Evolutionary conservation across 306 rosid genomes (phyloP).

Genomic region (Oemleria cerasiformis): DNA sequence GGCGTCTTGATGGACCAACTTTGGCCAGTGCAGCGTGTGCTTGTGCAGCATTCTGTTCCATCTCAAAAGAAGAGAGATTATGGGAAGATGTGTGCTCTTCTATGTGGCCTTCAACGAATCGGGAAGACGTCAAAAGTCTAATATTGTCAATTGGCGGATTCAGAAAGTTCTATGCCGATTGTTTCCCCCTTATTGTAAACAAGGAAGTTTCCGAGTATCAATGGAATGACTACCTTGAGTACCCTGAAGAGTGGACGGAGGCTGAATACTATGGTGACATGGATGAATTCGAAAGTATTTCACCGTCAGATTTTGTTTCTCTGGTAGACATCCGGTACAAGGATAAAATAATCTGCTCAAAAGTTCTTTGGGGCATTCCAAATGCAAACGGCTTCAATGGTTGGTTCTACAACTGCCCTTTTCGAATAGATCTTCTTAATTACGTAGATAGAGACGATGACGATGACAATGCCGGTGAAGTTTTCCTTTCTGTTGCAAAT

Average conservation of each 20-base stretch:
- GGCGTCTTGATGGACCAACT: constrained; percentile 79
- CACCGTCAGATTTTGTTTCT: constrained; percentile 81
- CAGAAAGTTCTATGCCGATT: constrained; percentile 85
- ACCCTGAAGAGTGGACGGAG: constrained; percentile 85
- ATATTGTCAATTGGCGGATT: constrained; percentile 76
- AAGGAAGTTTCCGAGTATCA: constrained; percentile 60
- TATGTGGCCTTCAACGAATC: constrained; percentile 84
- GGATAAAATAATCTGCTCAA: constrained; percentile 72
- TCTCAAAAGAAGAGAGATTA: constrained; percentile 79
- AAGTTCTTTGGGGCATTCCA: constrained; percentile 85
- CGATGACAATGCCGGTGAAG: constrained; percentile 47
- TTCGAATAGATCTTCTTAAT: constrained; percentile 73
- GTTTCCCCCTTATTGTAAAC: constrained; percentile 79
- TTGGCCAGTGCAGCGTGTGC: constrained; percentile 84
- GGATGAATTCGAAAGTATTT: constrained; percentile 46
- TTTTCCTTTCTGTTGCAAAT: constrained; percentile 67
- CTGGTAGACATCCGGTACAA: constrained; percentile 72
- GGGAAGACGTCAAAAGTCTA: constrained; percentile 72
- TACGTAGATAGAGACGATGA: constrained; percentile 57
- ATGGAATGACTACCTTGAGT: constrained; percentile 48
- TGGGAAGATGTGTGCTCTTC: constrained; percentile 88
- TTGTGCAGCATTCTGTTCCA: constrained; percentile 70
- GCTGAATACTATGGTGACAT: constrained; percentile 77
- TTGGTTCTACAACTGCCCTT: constrained; percentile 89
- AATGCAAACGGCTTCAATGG: constrained; percentile 60